Evolutionary conservation across 805 yeast genomes (phyloP).

Genomic region (Lachancea kluyveri): DNA sequence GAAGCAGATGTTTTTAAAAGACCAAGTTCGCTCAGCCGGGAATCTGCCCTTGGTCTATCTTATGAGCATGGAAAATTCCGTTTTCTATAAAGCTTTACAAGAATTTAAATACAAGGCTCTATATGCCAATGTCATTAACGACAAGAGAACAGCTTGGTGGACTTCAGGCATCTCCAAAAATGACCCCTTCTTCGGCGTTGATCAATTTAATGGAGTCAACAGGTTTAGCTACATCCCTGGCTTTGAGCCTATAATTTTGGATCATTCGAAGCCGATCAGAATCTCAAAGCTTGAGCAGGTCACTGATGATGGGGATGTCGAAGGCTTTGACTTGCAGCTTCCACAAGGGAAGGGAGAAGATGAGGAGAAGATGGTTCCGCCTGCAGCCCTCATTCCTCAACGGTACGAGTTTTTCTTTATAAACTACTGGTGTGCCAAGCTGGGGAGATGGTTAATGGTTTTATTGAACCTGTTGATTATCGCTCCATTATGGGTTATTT

Average conservation of each 20-base stretch:
- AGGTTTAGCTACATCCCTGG: conserved; percentile 41
- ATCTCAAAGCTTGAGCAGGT: conserved; percentile 16
- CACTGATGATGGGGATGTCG: conserved; percentile 2
- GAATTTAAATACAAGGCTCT: conserved; percentile 48
- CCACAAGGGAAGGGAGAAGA: background rate
- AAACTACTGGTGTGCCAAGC: conserved; percentile 33
- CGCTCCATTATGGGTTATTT: conserved; percentile 60
- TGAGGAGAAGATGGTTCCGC: conserved; percentile 4
- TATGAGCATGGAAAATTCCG: conserved; percentile 59
- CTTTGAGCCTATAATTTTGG: conserved; percentile 54
- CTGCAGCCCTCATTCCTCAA: conserved; percentile 1
- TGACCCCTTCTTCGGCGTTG: conserved; percentile 51
- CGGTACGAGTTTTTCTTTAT: conserved; percentile 14
- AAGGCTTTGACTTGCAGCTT: no score
- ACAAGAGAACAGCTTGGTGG: conserved; percentile 78
- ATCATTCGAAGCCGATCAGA: conserved; percentile 39
- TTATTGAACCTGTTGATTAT: conserved; percentile 41
- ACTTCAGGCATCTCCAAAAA: conserved; percentile 62
- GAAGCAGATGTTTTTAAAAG: conserved; percentile 62
- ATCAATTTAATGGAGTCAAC: conserved; percentile 39
- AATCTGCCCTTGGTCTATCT: conserved; percentile 50
- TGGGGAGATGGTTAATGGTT: conserved; percentile 43
- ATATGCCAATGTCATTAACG: conserved; percentile 75
- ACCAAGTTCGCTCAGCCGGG: conserved; percentile 25
- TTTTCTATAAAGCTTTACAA: conserved; percentile 51